Evolutionary conservation across 371 early-diverging fungal genomes (phyloP), one percentile per base, ranked within the genome.

Genomic region (Massospora cicadina): DNA sequence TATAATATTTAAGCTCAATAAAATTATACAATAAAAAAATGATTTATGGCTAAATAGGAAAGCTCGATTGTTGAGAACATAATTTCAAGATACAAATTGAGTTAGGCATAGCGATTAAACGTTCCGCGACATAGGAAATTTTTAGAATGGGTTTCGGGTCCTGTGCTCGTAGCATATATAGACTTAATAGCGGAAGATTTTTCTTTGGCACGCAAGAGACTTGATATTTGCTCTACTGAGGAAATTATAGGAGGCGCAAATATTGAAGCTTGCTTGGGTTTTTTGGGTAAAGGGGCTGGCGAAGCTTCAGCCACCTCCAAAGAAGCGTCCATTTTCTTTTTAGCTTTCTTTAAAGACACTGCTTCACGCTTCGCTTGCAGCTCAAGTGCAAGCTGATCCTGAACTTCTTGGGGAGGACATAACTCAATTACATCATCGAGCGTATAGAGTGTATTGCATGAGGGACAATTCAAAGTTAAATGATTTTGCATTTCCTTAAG

Each of bases 321-420:
- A 7, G 30, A 33, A 33, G 2, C 24, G 54, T 68, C 61, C 29
- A 70, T 73, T 55, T 73, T 74, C 60, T 74, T 74, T 32, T 70
- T 72, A 60, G 71, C 76, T 70, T 79, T 81, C 55, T 79, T 81
- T 2, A 78, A 81, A 65, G 79, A 82, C 58, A 79, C 77, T 60
- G 70, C 75, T 55, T 73, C 75, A 66, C 77, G 83, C 60, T 83
- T 79, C 66, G 72, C 81, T 24, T 71, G 75, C 71, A 87, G 72
- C 0, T 74, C 74, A 32, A 65, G 65, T 60, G 70, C 76, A 76
- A 83, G 78, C n/a, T 60, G 64, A 26, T 81, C 81, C 60, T 83
- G 66, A 33, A 82, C 80, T 55, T 82, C 85, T 1, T 84, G 69
- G 53, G 77, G 69, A 12, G 96, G 84, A 71, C 92, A 91, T 64